Base-by-base conservation (phyloP, 805 yeast species). In the Candida railenensis region DNA sequence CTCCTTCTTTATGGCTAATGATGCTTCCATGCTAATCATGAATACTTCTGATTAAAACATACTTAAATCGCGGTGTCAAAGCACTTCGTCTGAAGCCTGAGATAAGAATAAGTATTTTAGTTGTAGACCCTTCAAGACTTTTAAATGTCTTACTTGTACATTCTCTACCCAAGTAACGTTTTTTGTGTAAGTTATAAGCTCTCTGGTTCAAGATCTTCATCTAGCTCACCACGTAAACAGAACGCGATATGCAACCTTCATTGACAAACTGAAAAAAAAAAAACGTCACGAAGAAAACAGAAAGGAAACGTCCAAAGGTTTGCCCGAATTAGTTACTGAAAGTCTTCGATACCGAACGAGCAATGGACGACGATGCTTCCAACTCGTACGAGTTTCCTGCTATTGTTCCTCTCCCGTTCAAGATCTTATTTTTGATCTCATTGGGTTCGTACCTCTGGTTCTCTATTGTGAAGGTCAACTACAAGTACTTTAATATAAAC, bases 11-110 rank as follows among this genome's bases (percentile, higher is more conserved):
- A 44, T 48, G 61, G 74, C 79, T 75, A 54, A 62, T 77, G 81
- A 77, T 76, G 80, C 58, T 67, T 63, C 71, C 73, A 80, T 80
- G 85, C 85, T 80, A 80, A 80, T 79, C 83, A 77, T 80, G 84
- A 80, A 51, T 48, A 59, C 63, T 55, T 52, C 51, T 73, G 78
- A 73, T 73, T 73, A 69, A 60, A 71, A 55, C 57, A 48, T 63
- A 58, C 50, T 49, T 43, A 58, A 62, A 62, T 60, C 70, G 66
- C 61, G 58, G 49, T 46, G 40, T 40, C 40, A 22, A 37, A 49
- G 39, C 51, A 48, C 42, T 55, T 62, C 66, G 72, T 60, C 71
- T 68, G 72, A 67, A 66, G 71, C 69, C 55, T 53, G 18, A 19
- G 19, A 7, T 25, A 7, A 25, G 11, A 25, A 11, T 25, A 25